phyloP scores from a whole-genome alignment of 176 grass and related monocot genomes.

The Puya raimondii region DNA sequence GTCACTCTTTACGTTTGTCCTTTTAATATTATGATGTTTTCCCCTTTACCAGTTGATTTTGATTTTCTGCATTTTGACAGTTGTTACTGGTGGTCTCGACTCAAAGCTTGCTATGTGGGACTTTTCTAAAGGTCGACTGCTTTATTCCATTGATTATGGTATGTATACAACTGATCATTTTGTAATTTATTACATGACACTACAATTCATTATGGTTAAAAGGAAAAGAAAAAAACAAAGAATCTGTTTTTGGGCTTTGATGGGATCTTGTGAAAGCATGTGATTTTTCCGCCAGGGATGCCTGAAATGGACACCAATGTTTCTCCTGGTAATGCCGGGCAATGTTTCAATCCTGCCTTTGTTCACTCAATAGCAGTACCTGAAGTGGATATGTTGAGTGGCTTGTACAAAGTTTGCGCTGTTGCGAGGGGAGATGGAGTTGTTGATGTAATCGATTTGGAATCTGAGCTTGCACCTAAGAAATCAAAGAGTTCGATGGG shows the following conservation, averaged over 20 bases:
- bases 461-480: slow-evolving; percentile 43
- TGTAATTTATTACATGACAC: neutral
- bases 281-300: slow-evolving; percentile 32
- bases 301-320: slow-evolving; percentile 40
- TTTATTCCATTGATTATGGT: slow-evolving; percentile 88
- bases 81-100: slow-evolving; percentile 74
- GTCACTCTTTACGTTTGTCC: neutral
- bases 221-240: neutral
- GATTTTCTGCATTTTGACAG: slow-evolving; percentile 28
- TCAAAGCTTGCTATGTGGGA: slow-evolving; percentile 80
- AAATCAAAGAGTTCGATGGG: slow-evolving; percentile 37
- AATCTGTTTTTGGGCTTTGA: neutral
- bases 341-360: slow-evolving; percentile 94
- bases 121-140: slow-evolving; percentile 73
- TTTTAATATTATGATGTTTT: neutral
- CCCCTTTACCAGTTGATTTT: neutral
- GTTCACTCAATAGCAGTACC: slow-evolving; percentile 74
- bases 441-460: slow-evolving; percentile 79
- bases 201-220: neutral
- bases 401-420: slow-evolving; percentile 66
- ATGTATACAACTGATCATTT: slow-evolving; percentile 3
- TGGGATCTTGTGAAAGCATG: neutral
- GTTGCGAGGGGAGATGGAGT: slow-evolving; percentile 89
- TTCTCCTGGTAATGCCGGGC: slow-evolving; percentile 42
- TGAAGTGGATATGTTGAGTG: slow-evolving; percentile 55